A percentile compares a stretch with the other conserved stretches of the same genome.
Conservation (phyloP, 225 moss, liverwort and hornwort genomes). For the Antitrichia curtipendula region DNA sequence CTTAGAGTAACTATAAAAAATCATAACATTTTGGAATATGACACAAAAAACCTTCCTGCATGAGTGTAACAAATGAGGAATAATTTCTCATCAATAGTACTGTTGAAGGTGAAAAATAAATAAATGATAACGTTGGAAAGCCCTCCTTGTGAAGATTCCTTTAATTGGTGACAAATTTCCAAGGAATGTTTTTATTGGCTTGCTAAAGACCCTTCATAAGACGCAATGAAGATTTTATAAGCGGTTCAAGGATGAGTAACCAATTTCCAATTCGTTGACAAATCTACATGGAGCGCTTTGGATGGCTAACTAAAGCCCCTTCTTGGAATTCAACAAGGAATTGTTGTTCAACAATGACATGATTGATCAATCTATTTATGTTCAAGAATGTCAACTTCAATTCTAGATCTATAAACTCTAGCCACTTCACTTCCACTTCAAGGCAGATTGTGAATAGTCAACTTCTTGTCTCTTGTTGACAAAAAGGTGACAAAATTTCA, state of each 20-base stretch:
- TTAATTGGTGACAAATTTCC: accelerated
- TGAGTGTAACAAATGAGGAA: accelerated
- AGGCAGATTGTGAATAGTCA: no score
- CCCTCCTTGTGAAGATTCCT: accelerated
- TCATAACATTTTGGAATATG: no score
- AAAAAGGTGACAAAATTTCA: neutral
- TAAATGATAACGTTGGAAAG: no score
- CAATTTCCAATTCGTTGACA: neutral
- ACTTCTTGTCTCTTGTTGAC: no score
- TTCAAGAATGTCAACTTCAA: neutral
- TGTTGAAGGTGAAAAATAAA: no score
- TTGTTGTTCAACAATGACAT: neutral
- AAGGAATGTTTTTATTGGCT: neutral
- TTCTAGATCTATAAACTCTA: no score
- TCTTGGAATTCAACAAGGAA: accelerated
- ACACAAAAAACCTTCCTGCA: no score
- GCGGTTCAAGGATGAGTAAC: neutral
- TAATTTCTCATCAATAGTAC: neutral
- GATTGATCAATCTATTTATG: neutral
- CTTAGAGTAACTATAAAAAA: neutral
- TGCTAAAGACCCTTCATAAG: neutral
- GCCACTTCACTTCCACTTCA: no score
- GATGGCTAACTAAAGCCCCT: accelerated
- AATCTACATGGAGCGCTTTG: neutral
- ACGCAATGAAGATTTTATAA: neutral